A percentile compares a stretch with the other conserved stretches of the same genome.
Conservation (phyloP, 2,329 filamentous ascomycete genomes). For the Xylariaceae sp. region DNA sequence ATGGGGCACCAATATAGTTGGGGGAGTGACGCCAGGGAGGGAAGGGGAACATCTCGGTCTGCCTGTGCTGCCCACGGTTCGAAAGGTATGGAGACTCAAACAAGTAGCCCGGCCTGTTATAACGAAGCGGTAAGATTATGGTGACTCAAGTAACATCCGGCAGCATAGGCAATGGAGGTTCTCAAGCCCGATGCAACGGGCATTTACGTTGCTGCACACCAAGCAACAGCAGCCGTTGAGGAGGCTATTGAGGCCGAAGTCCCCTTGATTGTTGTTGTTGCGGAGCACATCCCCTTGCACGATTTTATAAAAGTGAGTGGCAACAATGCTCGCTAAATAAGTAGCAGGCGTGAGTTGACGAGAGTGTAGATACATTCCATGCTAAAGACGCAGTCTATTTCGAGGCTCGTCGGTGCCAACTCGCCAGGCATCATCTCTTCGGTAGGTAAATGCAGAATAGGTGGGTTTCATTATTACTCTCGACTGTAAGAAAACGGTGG, state of each 20-base stretch:
- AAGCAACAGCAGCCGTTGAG: conserved; percentile 75
- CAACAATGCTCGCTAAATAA: neutral
- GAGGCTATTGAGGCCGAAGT: conserved; percentile 81
- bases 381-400: conserved; percentile 70
- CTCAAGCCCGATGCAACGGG: conserved; percentile 78
- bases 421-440: conserved; percentile 77
- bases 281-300: conserved; percentile 76
- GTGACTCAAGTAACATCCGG: conserved; percentile 13
- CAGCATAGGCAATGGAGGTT: conserved; percentile 65
- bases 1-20: conserved; percentile 82
- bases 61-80: conserved; percentile 72
- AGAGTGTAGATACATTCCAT: conserved; percentile 68
- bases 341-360: conserved; percentile 18
- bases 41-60: conserved; percentile 74
- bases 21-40: conserved; percentile 75
- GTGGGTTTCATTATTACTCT: conserved; percentile 16
- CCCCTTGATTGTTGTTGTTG: conserved; percentile 75
- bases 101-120: neutral
- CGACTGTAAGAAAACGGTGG: neutral
- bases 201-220: conserved; percentile 79
- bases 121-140: neutral
- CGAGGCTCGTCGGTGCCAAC: conserved; percentile 73
- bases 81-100: conserved; percentile 48
- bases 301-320: conserved; percentile 68
- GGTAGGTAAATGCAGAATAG: conserved; percentile 62